These are phyloP conservation scores for Apiospora marii DNA, from an alignment of 2,329 filamentous ascomycete genomes.

Conservation along the genomic window DNA sequence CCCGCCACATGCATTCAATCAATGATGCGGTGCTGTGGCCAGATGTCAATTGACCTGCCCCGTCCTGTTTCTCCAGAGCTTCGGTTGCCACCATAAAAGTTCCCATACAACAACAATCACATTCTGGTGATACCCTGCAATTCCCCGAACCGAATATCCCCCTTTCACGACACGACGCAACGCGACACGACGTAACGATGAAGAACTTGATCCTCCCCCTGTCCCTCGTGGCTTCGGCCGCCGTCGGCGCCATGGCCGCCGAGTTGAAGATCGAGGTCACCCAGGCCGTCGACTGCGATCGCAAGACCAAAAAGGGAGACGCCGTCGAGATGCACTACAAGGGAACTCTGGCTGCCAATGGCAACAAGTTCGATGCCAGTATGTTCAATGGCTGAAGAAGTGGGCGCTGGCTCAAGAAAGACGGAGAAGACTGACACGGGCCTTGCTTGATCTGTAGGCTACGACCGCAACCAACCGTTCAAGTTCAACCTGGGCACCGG, in stretches of 20 bases:
- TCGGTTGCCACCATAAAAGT: background rate
- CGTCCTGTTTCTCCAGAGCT: background rate
- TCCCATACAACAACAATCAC: conserved; percentile 6
- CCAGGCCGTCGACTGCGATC: conserved; percentile 76
- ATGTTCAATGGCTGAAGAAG: conserved; percentile 37
- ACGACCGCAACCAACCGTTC: conserved; percentile 80
- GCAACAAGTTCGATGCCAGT: conserved; percentile 84
- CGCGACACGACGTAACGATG: conserved; percentile 46
- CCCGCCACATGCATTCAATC: background rate
- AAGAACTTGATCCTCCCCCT: conserved; percentile 56
- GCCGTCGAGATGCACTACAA: conserved; percentile 87
- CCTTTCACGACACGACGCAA: conserved; percentile 13
- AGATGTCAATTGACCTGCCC: conserved; percentile 12
- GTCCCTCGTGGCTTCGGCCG: conserved; percentile 59
- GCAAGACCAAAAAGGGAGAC: conserved; percentile 80
- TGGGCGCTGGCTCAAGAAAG: background rate
- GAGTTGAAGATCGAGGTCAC: conserved; percentile 83
- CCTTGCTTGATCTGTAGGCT: conserved; percentile 56
- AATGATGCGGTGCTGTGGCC: background rate
- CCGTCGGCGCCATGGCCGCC: conserved; percentile 58
- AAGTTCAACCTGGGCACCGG: conserved; percentile 80
- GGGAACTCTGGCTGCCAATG: conserved; percentile 77
- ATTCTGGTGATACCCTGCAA: background rate
- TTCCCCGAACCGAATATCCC: background rate
- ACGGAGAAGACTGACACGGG: conserved; percentile 21